Evolutionary conservation across 1,284 basidiomycete species (phyloP).

Genomic region (Pascua guehoae): DNA sequence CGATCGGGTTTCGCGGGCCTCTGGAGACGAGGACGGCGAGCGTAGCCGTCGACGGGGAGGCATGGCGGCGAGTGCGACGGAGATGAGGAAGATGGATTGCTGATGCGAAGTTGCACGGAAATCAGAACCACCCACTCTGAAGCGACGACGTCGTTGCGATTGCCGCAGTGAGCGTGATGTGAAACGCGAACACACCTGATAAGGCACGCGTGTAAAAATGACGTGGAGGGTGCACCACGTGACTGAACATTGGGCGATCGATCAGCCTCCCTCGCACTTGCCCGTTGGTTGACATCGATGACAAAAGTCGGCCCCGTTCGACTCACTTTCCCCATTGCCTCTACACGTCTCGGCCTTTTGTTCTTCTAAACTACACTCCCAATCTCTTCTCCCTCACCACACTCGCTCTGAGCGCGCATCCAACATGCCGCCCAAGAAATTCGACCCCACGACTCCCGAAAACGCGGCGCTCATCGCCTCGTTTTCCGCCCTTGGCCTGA

Average conservation of each 20-base stretch:
- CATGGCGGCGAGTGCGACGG: too few relatives aligned
- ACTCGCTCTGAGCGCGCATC: neutral
- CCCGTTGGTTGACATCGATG: neutral
- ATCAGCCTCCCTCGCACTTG: neutral
- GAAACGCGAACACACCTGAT: neutral
- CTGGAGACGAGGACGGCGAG: too few relatives aligned
- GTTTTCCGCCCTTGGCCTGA: conserved; percentile 76
- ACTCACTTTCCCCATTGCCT: neutral
- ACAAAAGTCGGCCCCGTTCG: conserved; percentile 3
- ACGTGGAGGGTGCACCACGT: neutral
- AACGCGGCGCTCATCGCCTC: conserved; percentile 58
- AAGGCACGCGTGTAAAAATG: neutral
- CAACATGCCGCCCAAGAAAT: conserved; percentile 53
- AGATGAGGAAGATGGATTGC: too few relatives aligned
- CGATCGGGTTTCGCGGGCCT: too few relatives aligned
- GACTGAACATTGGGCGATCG: neutral
- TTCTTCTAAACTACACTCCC: neutral
- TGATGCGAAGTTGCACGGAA: too few relatives aligned
- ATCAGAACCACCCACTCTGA: too few relatives aligned
- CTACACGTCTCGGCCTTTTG: neutral
- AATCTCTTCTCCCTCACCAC: neutral
- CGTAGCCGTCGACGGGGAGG: too few relatives aligned
- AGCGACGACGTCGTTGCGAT: neutral
- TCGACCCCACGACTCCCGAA: conserved; percentile 53
- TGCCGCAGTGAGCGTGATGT: neutral